Base-by-base conservation (phyloP, 495 filamentous ascomycete species). In the Penicillium taxi region DNA sequence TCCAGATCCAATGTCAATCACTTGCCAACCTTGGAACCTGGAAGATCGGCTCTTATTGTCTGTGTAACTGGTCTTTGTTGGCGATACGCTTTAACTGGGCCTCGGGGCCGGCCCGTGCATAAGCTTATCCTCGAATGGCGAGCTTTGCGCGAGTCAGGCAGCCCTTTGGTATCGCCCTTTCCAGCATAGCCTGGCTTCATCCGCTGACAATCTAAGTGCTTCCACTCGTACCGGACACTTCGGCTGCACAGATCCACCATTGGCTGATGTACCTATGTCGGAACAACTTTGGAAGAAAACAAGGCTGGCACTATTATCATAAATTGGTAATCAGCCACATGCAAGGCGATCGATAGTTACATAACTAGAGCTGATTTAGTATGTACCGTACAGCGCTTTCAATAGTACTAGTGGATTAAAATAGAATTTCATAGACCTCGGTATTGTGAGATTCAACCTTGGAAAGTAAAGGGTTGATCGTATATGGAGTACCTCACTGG, bases 1-100 rank as follows among this genome's bases (percentile, higher is more conserved):
- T n/a, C n/a, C n/a, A n/a, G n/a, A n/a, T n/a, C n/a, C n/a, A n/a
- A n/a, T n/a, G n/a, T n/a, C n/a, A n/a, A n/a, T n/a, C n/a, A n/a
- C n/a, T 34, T 19, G 43, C 37, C 53, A 47, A 44, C 42, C 38
- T 38, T 33, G 24, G 37, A 52, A 55, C 39, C 52, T n/a, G n/a
- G n/a, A n/a, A n/a, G n/a, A n/a, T n/a, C n/a, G n/a, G n/a, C n/a
- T n/a, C n/a, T n/a, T n/a, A n/a, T n/a, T n/a, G n/a, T n/a, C 28
- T 45, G 40, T 49, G 37, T 44, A 36, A 53, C 41, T 21, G 28
- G 39, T 47, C 45, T 55, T 57, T 58, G 52, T 56, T 63, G 58
- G 59, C 58, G 62, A 66, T 63, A 59, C 56, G 59, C 58, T 61
- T 59, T 46, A 42, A 47, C 52, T 54, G 45, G 47, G 39, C 35